Evolutionary conservation across 2,329 filamentous ascomycete genomes (phyloP).

Genomic region (Coccinonectria pachysandricola): DNA sequence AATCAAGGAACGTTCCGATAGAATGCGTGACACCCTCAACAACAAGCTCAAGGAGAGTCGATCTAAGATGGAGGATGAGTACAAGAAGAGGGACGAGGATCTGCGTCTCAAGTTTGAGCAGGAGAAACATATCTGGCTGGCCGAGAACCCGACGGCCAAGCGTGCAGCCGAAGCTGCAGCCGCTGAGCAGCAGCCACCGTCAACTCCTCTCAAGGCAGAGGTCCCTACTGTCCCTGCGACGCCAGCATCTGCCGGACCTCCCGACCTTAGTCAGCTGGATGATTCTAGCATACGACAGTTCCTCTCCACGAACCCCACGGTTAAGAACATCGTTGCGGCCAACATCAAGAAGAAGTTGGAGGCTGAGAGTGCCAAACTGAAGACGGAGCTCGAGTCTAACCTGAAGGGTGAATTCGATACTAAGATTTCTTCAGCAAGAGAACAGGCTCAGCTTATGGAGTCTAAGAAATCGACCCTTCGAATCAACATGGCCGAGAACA

Average conservation of each 20-base stretch:
- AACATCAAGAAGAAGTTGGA: constrained; percentile 64
- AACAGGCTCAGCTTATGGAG: constrained; percentile 60
- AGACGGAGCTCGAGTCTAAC: constrained; percentile 37
- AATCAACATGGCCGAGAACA: constrained; percentile 70
- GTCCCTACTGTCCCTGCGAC: constrained; percentile 25
- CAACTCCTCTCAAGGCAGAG: constrained; percentile 32
- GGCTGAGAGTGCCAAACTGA: constrained; percentile 50
- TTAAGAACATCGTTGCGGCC: constrained; percentile 46
- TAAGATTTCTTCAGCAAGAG: constrained; percentile 42
- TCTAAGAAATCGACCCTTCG: constrained; percentile 65
- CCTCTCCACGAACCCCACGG: constrained; percentile 43
- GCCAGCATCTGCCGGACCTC: constrained; percentile 21
- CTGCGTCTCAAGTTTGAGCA: constrained; percentile 49
- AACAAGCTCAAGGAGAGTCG: constrained; percentile 61
- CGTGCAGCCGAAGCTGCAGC: constrained; percentile 13
- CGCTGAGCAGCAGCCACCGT: constrained; percentile 13
- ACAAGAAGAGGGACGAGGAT: constrained; percentile 43
- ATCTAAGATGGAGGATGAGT: constrained; percentile 39
- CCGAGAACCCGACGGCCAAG: constrained; percentile 33
- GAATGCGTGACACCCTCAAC: constrained; percentile 58
- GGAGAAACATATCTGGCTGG: constrained; percentile 51
- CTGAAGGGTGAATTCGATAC: constrained; percentile 45
- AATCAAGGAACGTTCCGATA: constrained; percentile 55
- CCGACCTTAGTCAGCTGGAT: constrained; percentile 38
- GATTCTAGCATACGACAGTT: constrained; percentile 49